A percentile compares a stretch with the other conserved stretches of the same genome.
These are phyloP conservation scores for Silene coronaria DNA, from an alignment of 179 eudicot species.

Conservation along the genomic window DNA sequence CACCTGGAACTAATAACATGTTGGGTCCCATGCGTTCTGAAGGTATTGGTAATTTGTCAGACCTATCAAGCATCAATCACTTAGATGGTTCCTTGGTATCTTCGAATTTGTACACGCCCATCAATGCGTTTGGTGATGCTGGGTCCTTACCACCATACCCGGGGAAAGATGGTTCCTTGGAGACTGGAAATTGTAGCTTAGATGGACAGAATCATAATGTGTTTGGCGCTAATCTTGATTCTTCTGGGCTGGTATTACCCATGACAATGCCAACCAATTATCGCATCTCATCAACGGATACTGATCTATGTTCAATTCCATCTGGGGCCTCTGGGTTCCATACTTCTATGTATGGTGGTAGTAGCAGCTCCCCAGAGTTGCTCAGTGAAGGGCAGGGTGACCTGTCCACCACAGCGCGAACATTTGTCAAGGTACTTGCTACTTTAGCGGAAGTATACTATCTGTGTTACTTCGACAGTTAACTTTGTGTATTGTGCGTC, in stretches of 20 bases:
- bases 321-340: constrained; percentile 67
- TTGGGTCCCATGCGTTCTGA: constrained; percentile 56
- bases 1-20: constrained; percentile 50
- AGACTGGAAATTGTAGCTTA: constrained; percentile 53
- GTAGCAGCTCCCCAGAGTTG: constrained; percentile 78
- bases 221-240: constrained; percentile 65
- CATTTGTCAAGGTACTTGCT: constrained; percentile 74
- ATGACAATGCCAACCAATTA: constrained; percentile 57
- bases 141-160: constrained; percentile 68
- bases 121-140: constrained; percentile 46
- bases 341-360: constrained; percentile 54
- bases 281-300: constrained; percentile 42
- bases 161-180: constrained; percentile 52
- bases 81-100: constrained; percentile 49
- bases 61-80: constrained; percentile 47
- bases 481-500: background rate
- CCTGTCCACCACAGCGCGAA: constrained; percentile 44
- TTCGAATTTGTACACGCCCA: constrained; percentile 46
- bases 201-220: constrained; percentile 60
- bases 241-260: constrained; percentile 77
- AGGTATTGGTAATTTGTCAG: constrained; percentile 56
- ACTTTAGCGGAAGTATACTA: background rate
- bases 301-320: constrained; percentile 60
- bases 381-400: constrained; percentile 71
- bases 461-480: background rate